Evolutionary conservation across 2,329 filamentous ascomycete species (phyloP).

Genomic region (Ophiostoma piceae): DNA sequence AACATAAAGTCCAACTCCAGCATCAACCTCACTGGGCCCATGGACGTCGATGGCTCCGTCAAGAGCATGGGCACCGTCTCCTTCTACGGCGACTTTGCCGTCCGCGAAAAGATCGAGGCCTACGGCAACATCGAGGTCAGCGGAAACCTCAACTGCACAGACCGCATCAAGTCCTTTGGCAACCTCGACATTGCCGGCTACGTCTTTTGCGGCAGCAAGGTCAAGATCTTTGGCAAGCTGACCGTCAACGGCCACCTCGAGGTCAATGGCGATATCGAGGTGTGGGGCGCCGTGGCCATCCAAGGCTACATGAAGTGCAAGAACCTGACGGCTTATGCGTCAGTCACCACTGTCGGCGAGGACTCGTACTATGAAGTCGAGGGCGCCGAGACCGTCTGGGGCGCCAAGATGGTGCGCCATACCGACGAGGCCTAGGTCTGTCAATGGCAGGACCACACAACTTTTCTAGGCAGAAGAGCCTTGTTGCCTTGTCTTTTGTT

Average conservation of each 20-base stretch:
- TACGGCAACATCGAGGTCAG: constrained; percentile 42
- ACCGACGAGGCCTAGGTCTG: constrained; percentile 38
- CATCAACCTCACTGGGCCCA: constrained; percentile 40
- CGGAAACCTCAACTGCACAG: constrained; percentile 39
- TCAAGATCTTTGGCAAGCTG: constrained; percentile 46
- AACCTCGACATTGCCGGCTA: constrained; percentile 42
- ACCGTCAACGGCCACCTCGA: constrained; percentile 41
- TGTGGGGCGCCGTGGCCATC: constrained; percentile 45
- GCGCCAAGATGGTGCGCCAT: constrained; percentile 38
- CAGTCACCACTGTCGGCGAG: constrained; percentile 43
- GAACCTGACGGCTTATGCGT: constrained; percentile 42
- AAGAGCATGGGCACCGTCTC: constrained; percentile 42
- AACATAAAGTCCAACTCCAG: constrained; percentile 42
- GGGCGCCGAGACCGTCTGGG: constrained; percentile 41
- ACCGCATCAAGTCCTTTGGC: constrained; percentile 42
- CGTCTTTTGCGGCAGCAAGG: constrained; percentile 37
- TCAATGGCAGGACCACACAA: not conserved
- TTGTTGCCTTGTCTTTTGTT: not conserved
- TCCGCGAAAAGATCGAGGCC: constrained; percentile 44
- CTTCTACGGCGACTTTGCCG: constrained; percentile 41
- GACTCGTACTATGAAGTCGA: constrained; percentile 42
- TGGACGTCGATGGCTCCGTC: constrained; percentile 46
- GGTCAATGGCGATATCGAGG: constrained; percentile 40
- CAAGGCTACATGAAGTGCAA: constrained; percentile 43
- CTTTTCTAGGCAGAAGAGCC: not conserved